These are phyloP conservation scores for Alternaria panax DNA, from an alignment of 2,329 filamentous ascomycete genomes.

Conservation along the genomic window DNA sequence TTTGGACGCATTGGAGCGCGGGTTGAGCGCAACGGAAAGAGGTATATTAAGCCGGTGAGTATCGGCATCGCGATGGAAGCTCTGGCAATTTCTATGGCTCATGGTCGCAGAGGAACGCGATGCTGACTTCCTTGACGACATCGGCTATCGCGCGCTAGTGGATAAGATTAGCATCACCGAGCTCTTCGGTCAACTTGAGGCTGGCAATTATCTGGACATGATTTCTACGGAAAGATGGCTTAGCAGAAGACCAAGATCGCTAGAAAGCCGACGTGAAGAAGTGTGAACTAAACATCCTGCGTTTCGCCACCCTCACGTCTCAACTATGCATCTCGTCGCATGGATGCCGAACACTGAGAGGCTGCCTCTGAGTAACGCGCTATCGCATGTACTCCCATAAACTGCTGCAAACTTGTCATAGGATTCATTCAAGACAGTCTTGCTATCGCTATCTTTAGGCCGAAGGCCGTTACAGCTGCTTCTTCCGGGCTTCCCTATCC, in stretches of 20 bases:
- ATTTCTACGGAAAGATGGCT: background rate
- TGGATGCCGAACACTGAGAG: background rate
- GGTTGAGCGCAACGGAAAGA: background rate
- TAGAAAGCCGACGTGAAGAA: fast-evolving
- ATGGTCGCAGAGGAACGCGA: background rate
- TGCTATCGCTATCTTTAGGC: background rate
- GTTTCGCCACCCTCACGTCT: background rate
- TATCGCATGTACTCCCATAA: background rate
- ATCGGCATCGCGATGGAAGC: background rate
- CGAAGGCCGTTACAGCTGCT: background rate
- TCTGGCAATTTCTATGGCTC: too few species aligned
- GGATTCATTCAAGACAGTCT: background rate
- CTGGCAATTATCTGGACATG: background rate
- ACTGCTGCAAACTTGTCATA: background rate
- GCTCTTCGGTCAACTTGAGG: background rate
- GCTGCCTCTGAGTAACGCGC: background rate
- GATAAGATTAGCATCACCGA: background rate
- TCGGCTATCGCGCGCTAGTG: background rate
- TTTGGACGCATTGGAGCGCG: background rate
- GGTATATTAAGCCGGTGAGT: background rate
- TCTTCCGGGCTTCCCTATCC: background rate
- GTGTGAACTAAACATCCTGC: background rate
- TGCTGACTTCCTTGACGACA: background rate
- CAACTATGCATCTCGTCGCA: background rate
- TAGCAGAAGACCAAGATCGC: background rate